Evolutionary conservation across 2,329 filamentous ascomycete genomes (phyloP), one percentile per base, ranked within the genome.

Genomic region (Clonostachys rhizophaga): DNA sequence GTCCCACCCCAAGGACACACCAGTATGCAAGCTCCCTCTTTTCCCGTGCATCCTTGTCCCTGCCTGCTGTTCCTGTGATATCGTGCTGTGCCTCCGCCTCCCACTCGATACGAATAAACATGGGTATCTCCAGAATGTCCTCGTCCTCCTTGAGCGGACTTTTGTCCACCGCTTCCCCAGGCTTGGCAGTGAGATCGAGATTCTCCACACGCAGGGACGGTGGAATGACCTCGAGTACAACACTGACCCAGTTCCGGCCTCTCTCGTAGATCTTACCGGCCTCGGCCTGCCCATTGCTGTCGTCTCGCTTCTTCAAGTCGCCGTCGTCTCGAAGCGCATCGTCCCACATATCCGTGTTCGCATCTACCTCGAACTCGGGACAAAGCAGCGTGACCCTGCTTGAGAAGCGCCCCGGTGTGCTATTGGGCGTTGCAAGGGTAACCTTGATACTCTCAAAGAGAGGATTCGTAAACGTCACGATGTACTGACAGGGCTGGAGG

Each of bases 191-290:
- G 55, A 56, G 48, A 36, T 58, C 54, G 35, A 67, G 60, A 34
- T 62, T 57, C 34, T 73, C 70, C 2, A 69, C 54, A 36, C 65
- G 63, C 18, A 84, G 62, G 41, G 74, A 76, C 1, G 81, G 73
- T 2, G 91, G 81, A 1, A 96, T 81, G 13, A 99, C 86, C 64
- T 99, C 94, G 24, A 99, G 75, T 17, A 96, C 88, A 11, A 99
- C 89, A 54, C 86, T 94, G 14, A 94, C 94, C 89, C 91, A 96
- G 64, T 97, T 99, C 35, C 91, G 78, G 0, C 91, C 92, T 46
- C 86, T 81, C 53, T 96, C 91, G 88, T 90, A 99, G n/a, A 97
- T 84, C 68, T 97, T 97, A 45, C 92, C 94, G 0, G 89, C 89
- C 65, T 95, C 91, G 14, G 88, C 81, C 43, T 82, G 78, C 44